A percentile compares a stretch with the other conserved stretches of the same genome.
phyloP scores from a whole-genome alignment of 345 rosid genomes.

The Pelargonium nanum region DNA sequence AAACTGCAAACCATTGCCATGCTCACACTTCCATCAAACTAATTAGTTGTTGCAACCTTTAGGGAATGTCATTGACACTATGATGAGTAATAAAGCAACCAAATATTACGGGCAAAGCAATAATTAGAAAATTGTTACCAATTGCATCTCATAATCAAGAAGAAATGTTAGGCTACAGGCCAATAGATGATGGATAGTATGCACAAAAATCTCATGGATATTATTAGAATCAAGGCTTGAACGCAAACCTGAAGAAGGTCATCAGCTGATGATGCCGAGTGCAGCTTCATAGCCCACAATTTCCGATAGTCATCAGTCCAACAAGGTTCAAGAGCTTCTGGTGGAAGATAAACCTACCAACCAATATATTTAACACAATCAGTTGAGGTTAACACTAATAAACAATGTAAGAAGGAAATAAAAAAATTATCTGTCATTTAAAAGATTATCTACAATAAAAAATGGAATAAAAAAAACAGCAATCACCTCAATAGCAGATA shows the following conservation, averaged over 20 bases:
- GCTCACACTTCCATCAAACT: too few species aligned
- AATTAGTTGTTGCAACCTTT: too few species aligned
- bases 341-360: constrained; percentile 56
- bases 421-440: neutral
- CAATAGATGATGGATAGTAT: too few species aligned
- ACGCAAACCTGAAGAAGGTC: constrained; percentile 52
- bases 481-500: constrained; percentile 62
- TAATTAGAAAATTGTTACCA: too few species aligned
- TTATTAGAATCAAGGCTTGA: too few species aligned
- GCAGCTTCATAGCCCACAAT: constrained; percentile 55
- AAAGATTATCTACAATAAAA: neutral
- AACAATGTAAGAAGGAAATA: neutral
- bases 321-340: constrained; percentile 48
- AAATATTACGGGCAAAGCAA: too few species aligned
- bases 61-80: too few species aligned
- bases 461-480: neutral
- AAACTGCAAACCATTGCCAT: too few species aligned
- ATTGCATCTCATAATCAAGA: too few species aligned
- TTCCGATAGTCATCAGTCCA: constrained; percentile 55
- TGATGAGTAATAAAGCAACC: too few species aligned
- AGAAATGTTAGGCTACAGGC: too few species aligned
- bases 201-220: too few species aligned
- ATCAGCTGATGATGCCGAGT: constrained; percentile 45
- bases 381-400: neutral
- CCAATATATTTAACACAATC: constrained; percentile 9